A percentile compares a stretch with the other conserved stretches of the same genome.
Conservation (phyloP, 2,329 filamentous ascomycete species). For the Calonectria hawksworthii region DNA sequence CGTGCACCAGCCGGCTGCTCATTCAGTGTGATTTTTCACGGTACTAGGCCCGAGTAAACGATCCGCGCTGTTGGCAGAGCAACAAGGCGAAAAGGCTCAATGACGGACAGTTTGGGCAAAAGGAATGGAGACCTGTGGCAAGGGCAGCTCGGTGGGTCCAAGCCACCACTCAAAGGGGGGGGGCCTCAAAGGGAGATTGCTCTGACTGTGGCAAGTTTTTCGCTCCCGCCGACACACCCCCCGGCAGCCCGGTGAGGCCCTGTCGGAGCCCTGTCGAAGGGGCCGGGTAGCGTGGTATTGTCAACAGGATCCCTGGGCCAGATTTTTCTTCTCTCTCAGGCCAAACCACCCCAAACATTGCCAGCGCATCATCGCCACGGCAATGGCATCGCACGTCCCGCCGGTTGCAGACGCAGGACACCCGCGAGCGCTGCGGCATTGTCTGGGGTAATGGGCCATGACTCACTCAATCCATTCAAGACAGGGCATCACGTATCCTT, state of each 20-base stretch:
- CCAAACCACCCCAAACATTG: constrained; percentile 10
- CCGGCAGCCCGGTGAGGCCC: neutral
- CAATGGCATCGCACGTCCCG: constrained; percentile 39
- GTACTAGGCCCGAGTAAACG: no score
- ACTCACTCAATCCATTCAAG: constrained; percentile 18
- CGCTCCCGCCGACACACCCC: neutral
- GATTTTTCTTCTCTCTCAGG: neutral
- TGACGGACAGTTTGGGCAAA: no score
- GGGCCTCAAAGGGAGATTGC: neutral
- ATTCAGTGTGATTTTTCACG: no score
- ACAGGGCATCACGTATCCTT: constrained; percentile 3
- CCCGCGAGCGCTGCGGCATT: constrained; percentile 9
- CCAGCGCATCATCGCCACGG: constrained; percentile 43
- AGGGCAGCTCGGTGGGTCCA: neutral
- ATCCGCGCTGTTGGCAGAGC: constrained; percentile 39
- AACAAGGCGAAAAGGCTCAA: no score
- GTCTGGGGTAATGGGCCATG: constrained; percentile 26
- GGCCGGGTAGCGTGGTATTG: neutral
- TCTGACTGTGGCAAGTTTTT: neutral
- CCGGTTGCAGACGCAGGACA: neutral
- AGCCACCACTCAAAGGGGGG: neutral
- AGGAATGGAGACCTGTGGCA: no score
- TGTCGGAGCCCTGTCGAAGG: neutral
- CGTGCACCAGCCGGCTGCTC: constrained; percentile 5
- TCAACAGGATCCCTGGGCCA: constrained; percentile 18